These are phyloP conservation scores for Chionographis japonica DNA, from an alignment of 106 monocot genomes.

Conservation along the genomic window DNA sequence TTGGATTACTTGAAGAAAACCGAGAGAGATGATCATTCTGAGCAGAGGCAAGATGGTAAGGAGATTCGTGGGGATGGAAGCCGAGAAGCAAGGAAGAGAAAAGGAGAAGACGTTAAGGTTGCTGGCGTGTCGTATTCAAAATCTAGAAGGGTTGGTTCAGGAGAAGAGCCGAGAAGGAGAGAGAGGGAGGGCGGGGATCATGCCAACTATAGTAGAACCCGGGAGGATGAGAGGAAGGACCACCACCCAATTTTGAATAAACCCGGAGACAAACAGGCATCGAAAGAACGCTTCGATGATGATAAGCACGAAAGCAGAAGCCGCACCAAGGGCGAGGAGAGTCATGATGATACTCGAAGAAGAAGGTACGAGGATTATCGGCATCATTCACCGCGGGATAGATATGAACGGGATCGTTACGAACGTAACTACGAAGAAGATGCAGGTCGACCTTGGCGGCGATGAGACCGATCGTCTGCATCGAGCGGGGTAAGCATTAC, in stretches of 20 bases:
- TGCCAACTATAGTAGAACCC: neutral
- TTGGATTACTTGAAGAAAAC: constrained; percentile 1
- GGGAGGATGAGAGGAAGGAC: neutral
- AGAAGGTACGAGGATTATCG: constrained; percentile 19
- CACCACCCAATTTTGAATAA: neutral
- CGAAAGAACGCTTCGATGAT: neutral
- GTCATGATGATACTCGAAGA: constrained; percentile 15
- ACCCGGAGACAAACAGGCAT: neutral
- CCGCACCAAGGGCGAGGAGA: constrained; percentile 4
- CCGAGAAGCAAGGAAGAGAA: constrained; percentile 4
- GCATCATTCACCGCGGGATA: constrained; percentile 6
- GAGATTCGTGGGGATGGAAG: constrained; percentile 1
- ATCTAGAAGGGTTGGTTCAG: neutral
- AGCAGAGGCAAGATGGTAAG: constrained; percentile 1
- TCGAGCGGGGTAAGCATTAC: neutral
- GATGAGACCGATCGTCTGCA: neutral
- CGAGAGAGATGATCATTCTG: neutral
- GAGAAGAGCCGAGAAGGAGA: constrained; percentile 9
- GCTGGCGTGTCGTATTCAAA: neutral
- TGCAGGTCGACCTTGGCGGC: neutral
- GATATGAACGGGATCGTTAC: constrained; percentile 19
- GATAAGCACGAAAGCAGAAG: constrained; percentile 7
- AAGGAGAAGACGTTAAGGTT: constrained; percentile 4
- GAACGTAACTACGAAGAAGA: constrained; percentile 18
- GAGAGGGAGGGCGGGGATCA: constrained; percentile 6